Evolutionary conservation across 345 rosid genomes (phyloP), one percentile per base, ranked within the genome.

Genomic region (Aethionema arabicum): DNA sequence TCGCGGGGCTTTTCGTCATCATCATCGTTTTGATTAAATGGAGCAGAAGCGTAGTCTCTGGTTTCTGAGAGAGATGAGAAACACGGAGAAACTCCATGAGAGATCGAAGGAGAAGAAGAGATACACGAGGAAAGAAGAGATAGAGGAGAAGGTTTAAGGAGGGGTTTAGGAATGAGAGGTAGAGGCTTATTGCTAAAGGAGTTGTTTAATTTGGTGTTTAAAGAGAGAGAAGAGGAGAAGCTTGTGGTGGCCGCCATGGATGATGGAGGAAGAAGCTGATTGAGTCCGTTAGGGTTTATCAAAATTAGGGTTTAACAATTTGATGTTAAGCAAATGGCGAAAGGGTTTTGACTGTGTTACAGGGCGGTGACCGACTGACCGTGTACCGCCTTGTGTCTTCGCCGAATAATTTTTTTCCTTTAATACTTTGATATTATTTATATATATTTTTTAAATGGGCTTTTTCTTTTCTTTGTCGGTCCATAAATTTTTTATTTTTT

Each of bases 1-100:
- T 93, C 99, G 0, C 95, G 86, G 29, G 91, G 96, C 76, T 87
- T 90, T 45, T 90, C 99, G 63, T 80, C 83, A 53, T 75, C 72
- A 11, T 74, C 82, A 3, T 56, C 46, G 71, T n/a, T 41, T 33
- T 48, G 1, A 42, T 21, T 31, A 13, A 43, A 48, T 35, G 6
- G 16, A 40, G 61, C 58, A 64, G 42, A 78, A 30, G 79, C 59
- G 50, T 15, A 6, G 7, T 63, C 54, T 12, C 54, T 16, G 15
- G 52, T 47, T 8, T 65, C 11, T 4, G 79, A 50, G 21, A 65
- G 49, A 55, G 78, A 74, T 10, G 91, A 87, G 68, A 74, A 78
- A 47, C 78, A 79, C 7, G 82, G 70, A 56, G 74, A 57, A 66
- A 66, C 21, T 47, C 61, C 2, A 52, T 66, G n/a, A 49, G 56